Base-by-base conservation (phyloP, 371 early-diverging fungal genomes). In the Rhizopus stolonifer region DNA sequence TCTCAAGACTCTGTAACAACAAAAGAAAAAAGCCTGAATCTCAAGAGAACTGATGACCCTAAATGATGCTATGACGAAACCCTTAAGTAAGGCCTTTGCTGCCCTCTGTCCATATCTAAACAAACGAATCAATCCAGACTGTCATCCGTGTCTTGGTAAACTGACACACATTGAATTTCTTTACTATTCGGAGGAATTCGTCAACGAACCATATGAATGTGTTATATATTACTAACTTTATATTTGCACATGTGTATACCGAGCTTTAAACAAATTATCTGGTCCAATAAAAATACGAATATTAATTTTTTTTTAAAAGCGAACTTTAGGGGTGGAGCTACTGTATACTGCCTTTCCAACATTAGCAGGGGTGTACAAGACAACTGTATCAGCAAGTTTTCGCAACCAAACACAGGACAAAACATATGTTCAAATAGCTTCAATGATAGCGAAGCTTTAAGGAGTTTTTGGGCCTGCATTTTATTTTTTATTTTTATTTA, bases 401-500 rank as follows among this genome's bases (percentile, higher is more conserved):
- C n/a, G n/a, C n/a, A n/a, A n/a, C n/a, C n/a, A n/a, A n/a, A n/a
- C n/a, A n/a, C n/a, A n/a, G n/a, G n/a, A n/a, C n/a, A n/a, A n/a
- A n/a, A n/a, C n/a, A n/a, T n/a, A n/a, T n/a, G n/a, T n/a, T n/a
- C n/a, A n/a, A n/a, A n/a, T n/a, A n/a, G n/a, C n/a, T n/a, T n/a
- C n/a, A n/a, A n/a, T n/a, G n/a, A n/a, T n/a, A n/a, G n/a, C n/a
- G n/a, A n/a, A n/a, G n/a, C n/a, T n/a, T n/a, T n/a, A n/a, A n/a
- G n/a, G n/a, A n/a, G n/a, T n/a, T n/a, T n/a, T n/a, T n/a, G n/a
- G n/a, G n/a, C 10, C 31, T 29, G 4, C 31, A 29, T 29, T 10
- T 29, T 29, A 10, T 29, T 29, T 29, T 29, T 29, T 29, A 4
- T 29, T 10, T 10, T 4, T 7, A 29, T 67, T 55, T 76, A 80